Evolutionary conservation across 768 basidiomycete genomes (phyloP), one percentile per base, ranked within the genome.

Genomic region (Panellus pusillus): DNA sequence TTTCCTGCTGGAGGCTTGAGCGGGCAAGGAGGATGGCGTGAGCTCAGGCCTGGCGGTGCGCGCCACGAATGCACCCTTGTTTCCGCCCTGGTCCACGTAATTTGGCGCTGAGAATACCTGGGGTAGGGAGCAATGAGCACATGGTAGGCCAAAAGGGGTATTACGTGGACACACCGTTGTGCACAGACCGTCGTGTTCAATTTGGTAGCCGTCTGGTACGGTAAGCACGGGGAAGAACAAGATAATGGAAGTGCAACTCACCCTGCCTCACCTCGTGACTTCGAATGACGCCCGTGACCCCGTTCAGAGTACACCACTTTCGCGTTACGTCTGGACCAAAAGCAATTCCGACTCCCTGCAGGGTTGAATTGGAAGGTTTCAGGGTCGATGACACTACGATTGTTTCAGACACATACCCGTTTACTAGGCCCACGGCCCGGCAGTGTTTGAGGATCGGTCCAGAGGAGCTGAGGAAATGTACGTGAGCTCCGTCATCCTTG

Each of bases 181-280:
- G 70, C 96, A 97, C 39, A 97, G 74, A 1, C 97, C 96, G 59
- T 90, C 81, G 65, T 98, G 97, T 67, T 98, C 97, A 49, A 98
- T 79, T 59, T 94, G 86, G 70, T 98, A 98, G 13, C 97, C 97
- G 54, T 90, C 92, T 89, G 63, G 36, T 24, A 41, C 55, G 53
- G 28, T 42, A 42, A 18, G 41, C 48, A 38, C 19, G 31, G 47
- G 49, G 47, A 48, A 35, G 44, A 40, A 37, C n/a, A 12, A 31
- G 27, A 57, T 12, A 24, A 50, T 43, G 24, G 24, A 48, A 49
- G 28, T 42, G 29, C 46, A 20, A 68, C 79, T 54, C 62, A 86
- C 88, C 83, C 78, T 93, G 91, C 54, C 97, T 84, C 49, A 98
- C 96, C 80, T 99, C 97, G 68, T 99, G 97, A 61, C 91, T 93